Percentiles rank a stretch among this genome's conserved stretches.
These are phyloP conservation scores for Monosporascus sp. DNA, from an alignment of 2,329 filamentous ascomycete genomes.

Conservation along the genomic window DNA sequence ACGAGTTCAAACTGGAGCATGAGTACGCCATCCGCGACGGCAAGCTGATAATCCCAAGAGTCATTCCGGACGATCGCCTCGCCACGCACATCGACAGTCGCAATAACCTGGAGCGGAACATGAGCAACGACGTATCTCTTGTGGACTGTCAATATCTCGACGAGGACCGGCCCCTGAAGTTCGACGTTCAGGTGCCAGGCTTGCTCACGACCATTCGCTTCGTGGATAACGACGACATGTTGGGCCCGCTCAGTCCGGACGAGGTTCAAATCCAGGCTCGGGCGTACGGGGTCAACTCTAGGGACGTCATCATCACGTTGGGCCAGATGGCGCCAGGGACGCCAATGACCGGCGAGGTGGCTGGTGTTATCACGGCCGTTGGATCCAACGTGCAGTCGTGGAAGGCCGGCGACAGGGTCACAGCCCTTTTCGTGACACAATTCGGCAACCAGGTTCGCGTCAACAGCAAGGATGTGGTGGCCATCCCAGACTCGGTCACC, in stretches of 20 bases:
- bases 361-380: slow-evolving; percentile 1
- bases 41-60: slow-evolving; percentile 3
- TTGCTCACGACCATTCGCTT: no score
- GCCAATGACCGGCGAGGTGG: background rate
- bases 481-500: slow-evolving; percentile 19
- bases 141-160: no score
- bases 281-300: no score
- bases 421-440: background rate
- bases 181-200: no score
- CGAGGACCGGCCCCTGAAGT: no score
- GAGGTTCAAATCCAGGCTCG: no score
- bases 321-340: background rate
- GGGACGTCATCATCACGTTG: background rate
- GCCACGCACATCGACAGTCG: background rate
- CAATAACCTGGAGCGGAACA: background rate
- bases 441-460: slow-evolving; percentile 1
- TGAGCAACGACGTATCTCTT: no score
- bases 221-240: no score
- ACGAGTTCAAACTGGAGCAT: background rate
- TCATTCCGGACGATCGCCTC: slow-evolving; percentile 3
- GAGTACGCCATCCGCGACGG: slow-evolving; percentile 4
- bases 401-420: no score
- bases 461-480: slow-evolving; percentile 6
- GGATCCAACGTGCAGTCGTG: background rate
- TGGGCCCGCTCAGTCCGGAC: no score